Conservation (phyloP, 257 asterid genomes). For the Penstemon barbatus region DNA sequence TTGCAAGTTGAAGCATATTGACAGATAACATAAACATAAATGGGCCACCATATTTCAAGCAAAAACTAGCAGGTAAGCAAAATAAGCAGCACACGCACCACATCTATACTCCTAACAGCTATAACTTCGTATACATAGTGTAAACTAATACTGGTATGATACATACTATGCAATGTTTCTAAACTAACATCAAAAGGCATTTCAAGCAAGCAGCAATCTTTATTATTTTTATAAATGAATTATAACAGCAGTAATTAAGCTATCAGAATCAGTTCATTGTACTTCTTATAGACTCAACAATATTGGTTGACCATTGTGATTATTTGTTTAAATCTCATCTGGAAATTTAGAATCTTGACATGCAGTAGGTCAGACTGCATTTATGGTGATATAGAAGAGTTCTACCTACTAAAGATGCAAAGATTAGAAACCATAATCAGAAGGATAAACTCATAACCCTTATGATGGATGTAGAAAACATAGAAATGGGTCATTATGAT, state of each 20-base stretch:
- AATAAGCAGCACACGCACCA: slow-evolving; percentile 18
- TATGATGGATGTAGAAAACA: background rate
- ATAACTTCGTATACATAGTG: background rate
- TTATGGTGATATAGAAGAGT: background rate
- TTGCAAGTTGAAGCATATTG: slow-evolving; percentile 30
- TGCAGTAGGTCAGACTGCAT: background rate
- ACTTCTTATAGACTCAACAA: no score
- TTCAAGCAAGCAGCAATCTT: background rate
- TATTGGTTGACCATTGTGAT: background rate
- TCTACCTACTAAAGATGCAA: background rate
- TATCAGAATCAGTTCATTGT: background rate
- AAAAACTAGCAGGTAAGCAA: slow-evolving; percentile 17
- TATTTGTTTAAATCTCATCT: background rate
- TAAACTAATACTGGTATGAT: background rate
- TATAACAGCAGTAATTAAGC: background rate
- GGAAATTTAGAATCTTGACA: slow-evolving; percentile 6
- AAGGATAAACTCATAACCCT: background rate
- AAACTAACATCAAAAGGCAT: no score
- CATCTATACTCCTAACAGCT: slow-evolving; percentile 7
- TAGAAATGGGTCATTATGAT: background rate
- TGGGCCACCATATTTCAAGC: slow-evolving; percentile 13
- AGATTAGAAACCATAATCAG: background rate
- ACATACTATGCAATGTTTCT: background rate
- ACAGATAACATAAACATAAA: slow-evolving; percentile 21
- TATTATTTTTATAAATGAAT: background rate